Conservation (phyloP, 495 filamentous ascomycete genomes). For the Coniosporium apollinis region DNA sequence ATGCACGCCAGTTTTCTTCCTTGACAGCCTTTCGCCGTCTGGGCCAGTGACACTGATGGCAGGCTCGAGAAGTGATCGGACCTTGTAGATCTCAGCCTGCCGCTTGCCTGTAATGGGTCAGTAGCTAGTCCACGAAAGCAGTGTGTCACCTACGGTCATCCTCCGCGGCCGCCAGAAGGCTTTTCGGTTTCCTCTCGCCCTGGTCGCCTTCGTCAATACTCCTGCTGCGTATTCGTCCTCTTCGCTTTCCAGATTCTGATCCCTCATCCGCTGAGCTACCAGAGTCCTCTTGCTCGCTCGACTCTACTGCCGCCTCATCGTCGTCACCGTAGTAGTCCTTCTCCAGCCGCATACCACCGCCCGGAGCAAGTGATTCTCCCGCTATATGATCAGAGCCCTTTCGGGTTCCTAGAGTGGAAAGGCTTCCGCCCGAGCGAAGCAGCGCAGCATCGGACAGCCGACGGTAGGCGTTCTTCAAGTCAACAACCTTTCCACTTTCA, state of each 20-base stretch:
- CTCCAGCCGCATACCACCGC: conserved; percentile 43
- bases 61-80: conserved; percentile 44
- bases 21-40: conserved; percentile 35
- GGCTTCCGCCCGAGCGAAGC: conserved; percentile 33
- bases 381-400: conserved; percentile 18
- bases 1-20: conserved; percentile 52
- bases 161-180: conserved; percentile 50
- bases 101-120: conserved; percentile 22
- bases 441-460: conserved; percentile 50
- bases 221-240: conserved; percentile 22
- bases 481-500: conserved; percentile 35
- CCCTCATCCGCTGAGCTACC: conserved; percentile 33
- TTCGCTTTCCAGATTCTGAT: conserved; percentile 17
- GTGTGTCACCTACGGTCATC: conserved; percentile 78
- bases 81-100: conserved; percentile 26
- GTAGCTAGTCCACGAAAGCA: background rate
- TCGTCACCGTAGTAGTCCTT: conserved; percentile 56
- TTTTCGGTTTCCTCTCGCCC: conserved; percentile 26
- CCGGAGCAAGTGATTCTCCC: conserved; percentile 25
- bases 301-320: conserved; percentile 34
- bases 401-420: conserved; percentile 33
- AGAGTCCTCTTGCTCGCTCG: conserved; percentile 13
- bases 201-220: conserved; percentile 13
- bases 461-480: conserved; percentile 42
- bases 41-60: conserved; percentile 48